A percentile compares a stretch with the other conserved stretches of the same genome.
These are phyloP conservation scores for Miamiensis avidus DNA, from an alignment of 169 alveolate genomes.

Conservation along the genomic window DNA sequence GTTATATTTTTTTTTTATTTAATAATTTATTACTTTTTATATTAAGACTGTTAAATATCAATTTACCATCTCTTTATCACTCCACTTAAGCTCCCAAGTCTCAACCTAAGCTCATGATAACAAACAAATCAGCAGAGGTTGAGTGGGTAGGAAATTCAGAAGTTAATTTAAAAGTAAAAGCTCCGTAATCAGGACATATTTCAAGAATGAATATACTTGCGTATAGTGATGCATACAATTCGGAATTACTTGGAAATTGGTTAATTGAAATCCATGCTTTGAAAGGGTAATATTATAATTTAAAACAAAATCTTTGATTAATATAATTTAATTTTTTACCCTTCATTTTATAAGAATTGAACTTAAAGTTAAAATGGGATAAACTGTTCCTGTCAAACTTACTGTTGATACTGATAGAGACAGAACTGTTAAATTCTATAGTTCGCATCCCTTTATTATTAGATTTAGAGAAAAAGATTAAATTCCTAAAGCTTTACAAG, in stretches of 20 bases:
- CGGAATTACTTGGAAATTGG: constrained; percentile 37
- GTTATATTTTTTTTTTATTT: too few species aligned
- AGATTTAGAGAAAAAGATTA: constrained; percentile 25
- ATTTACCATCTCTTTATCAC: constrained; percentile 27
- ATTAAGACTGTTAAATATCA: constrained; percentile 10
- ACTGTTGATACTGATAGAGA: constrained; percentile 28
- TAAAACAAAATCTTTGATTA: too few species aligned
- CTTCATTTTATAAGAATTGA: constrained; percentile 8
- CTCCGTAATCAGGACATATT: constrained; percentile 26
- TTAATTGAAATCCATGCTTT: constrained; percentile 33
- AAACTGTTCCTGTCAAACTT: constrained; percentile 20
- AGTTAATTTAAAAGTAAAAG: constrained; percentile 25
- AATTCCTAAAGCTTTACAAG: constrained; percentile 18
- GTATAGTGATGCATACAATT: constrained; percentile 26
- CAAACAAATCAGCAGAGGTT: constrained; percentile 24
- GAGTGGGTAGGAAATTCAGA: constrained; percentile 37
- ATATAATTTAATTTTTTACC: background rate
- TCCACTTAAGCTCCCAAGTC: background rate
- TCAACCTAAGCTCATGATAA: constrained; percentile 18
- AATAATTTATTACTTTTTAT: too few species aligned
- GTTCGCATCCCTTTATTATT: constrained; percentile 17
- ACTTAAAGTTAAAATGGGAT: constrained; percentile 33
- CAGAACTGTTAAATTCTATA: constrained; percentile 12
- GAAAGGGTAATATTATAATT: constrained; percentile 1
- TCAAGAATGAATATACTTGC: constrained; percentile 21